Evolutionary conservation across 306 rosid species (phyloP), one percentile per base, ranked within the genome.

Genomic region (Biancaea sappan): DNA sequence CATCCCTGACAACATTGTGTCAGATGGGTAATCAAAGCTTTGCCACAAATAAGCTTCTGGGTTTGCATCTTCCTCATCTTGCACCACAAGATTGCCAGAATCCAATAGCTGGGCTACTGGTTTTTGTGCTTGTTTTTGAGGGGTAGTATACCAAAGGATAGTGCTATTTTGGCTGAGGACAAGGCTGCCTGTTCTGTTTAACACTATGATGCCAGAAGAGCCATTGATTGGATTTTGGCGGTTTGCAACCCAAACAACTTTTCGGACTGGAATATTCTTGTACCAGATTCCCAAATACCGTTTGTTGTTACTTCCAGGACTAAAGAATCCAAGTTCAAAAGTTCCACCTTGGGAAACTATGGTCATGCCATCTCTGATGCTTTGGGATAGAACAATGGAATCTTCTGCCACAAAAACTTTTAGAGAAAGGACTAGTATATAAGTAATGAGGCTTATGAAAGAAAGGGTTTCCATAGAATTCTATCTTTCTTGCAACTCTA

Each of bases 211-310:
- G 21, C 81, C 85, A 10, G 78, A 77, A 2, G 44, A 31, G 40
- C 71, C 73, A 2, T 37, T 44, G 40, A 77, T 47, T 1, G 85
- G 91, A 10, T 56, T 77, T 15, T 71, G 74, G 4, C 84, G n/a
- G 50, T 87, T 87, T 41, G 91, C 88, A 11, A 87, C 87, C 91
- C 87, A 87, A 54, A 82, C 85, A 24, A 74, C 51, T 0, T 77
- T 77, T 18, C 1, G 56, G 15, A 61, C 8, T 4, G 85, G 63
- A 32, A 80, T 38, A 25, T 65, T 74, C n/a, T 44, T 51, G 70
- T 77, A 84, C 85, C 88, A 82, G 21, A 87, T 82, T 34, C 88
- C 91, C 60, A 84, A n/a, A 53, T 82, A 82, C 6, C 76, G 79
- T 0, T 47, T 50, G 5, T 54, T 52, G 35, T 82, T 84, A 53